Evolutionary conservation across 306 rosid genomes (phyloP).

Genomic region (Sphenostylis stenocarpa): DNA sequence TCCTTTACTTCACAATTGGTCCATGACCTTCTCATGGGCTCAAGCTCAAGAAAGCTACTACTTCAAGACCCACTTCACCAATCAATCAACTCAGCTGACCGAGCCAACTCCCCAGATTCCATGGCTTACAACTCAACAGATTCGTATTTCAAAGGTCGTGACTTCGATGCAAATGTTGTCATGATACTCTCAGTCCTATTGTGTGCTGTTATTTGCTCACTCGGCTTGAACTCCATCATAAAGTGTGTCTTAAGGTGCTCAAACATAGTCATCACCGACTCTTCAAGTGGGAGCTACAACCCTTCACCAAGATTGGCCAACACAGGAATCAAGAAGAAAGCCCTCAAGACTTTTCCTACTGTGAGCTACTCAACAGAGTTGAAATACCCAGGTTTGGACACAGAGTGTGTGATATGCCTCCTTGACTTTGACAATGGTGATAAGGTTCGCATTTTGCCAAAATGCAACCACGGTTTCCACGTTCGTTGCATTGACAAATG

Average conservation of each 20-base stretch:
- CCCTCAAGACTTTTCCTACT: slow-evolving; percentile 62
- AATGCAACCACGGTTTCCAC: slow-evolving; percentile 89
- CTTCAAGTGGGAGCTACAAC: background rate
- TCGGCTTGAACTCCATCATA: slow-evolving; percentile 77
- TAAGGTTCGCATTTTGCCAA: slow-evolving; percentile 69
- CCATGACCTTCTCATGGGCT: slow-evolving; percentile 40
- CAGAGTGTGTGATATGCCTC: slow-evolving; percentile 77
- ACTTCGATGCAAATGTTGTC: slow-evolving; percentile 75
- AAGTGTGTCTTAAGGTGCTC: slow-evolving; percentile 72
- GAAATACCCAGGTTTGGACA: slow-evolving; percentile 54
- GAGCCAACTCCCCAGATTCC: slow-evolving; percentile 32
- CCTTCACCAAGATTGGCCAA: slow-evolving; percentile 28
- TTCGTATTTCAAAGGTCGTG: slow-evolving; percentile 35
- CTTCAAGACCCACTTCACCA: slow-evolving; percentile 42
- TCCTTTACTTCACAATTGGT: slow-evolving; percentile 38
- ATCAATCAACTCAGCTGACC: background rate
- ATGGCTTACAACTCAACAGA: background rate
- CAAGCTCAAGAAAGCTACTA: slow-evolving; percentile 70
- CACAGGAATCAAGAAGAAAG: slow-evolving; percentile 72
- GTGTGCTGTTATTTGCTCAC: slow-evolving; percentile 79
- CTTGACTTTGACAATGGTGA: slow-evolving; percentile 66
- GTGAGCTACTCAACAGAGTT: slow-evolving; percentile 55
- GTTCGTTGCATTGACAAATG: slow-evolving; percentile 83
- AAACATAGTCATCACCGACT: slow-evolving; percentile 31
- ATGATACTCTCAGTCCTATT: slow-evolving; percentile 87